Evolutionary conservation across 2,329 filamentous ascomycete species (phyloP).

Genomic region (Scedosporium boydii): DNA sequence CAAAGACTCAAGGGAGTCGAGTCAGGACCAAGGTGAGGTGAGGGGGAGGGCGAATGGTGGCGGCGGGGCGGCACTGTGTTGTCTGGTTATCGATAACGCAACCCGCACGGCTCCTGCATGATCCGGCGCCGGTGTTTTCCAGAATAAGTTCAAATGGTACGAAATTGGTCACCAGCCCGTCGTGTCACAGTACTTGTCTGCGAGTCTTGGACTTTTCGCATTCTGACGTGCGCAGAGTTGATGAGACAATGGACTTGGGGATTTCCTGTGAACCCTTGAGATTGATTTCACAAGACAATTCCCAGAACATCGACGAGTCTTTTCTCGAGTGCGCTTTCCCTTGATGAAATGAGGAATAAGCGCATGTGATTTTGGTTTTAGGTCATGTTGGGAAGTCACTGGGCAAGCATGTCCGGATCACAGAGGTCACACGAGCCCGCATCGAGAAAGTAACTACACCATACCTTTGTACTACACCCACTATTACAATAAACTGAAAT

Average conservation of each 20-base stretch:
- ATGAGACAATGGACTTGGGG: too few relatives aligned
- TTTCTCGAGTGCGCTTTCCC: not conserved
- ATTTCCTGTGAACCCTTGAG: too few relatives aligned
- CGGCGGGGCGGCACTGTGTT: not conserved
- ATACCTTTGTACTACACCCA: too few relatives aligned
- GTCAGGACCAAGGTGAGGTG: not conserved
- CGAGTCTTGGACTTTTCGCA: too few relatives aligned
- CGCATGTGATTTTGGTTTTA: not conserved
- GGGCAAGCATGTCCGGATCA: not conserved
- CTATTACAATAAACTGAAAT: too few relatives aligned
- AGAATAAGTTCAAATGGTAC: not conserved
- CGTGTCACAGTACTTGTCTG: not conserved
- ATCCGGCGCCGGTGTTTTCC: not conserved
- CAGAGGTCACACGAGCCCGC: not conserved
- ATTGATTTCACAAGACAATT: not conserved
- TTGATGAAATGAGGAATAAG: not conserved
- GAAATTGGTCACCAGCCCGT: not conserved
- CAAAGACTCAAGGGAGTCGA: too few relatives aligned
- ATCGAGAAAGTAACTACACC: not conserved
- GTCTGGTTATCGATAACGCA: conserved; percentile 4
- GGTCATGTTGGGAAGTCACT: not conserved
- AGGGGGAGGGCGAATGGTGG: not conserved
- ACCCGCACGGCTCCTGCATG: conserved; percentile 2
- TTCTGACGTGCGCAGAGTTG: too few relatives aligned
- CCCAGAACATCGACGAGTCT: not conserved